Percentiles rank a stretch among this genome's conserved stretches.
Evolutionary conservation across 2,329 filamentous ascomycete genomes (phyloP).

Genomic region (Colletotrichum tropicale): DNA sequence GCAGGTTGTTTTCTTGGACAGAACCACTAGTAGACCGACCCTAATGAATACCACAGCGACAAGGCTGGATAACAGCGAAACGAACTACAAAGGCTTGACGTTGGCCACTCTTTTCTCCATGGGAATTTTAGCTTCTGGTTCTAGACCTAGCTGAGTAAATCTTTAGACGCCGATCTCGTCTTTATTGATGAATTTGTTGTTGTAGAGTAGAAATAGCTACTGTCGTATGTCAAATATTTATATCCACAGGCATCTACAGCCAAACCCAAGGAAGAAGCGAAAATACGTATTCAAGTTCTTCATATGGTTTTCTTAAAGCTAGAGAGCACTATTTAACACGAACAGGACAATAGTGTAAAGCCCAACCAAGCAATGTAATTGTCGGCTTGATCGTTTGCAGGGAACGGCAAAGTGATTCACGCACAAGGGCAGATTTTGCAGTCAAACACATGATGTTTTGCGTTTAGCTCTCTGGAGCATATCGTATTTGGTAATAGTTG

Average conservation of each 20-base stretch:
- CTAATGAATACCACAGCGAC: not conserved
- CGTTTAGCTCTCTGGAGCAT: accelerated
- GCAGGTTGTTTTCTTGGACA: not conserved
- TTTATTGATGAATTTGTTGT: not conserved
- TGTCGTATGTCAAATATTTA: not conserved
- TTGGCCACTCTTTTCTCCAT: not conserved
- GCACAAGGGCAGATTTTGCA: not conserved
- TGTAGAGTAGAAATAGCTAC: not conserved
- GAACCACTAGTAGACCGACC: not conserved
- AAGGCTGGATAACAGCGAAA: not conserved
- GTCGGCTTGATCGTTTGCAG: not conserved
- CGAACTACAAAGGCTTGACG: not conserved
- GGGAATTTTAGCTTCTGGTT: not conserved
- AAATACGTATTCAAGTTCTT: not conserved
- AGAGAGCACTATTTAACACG: accelerated
- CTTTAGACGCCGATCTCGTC: not conserved
- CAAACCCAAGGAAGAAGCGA: accelerated
- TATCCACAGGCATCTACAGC: not conserved
- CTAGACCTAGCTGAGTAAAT: not conserved
- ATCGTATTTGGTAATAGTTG: accelerated
- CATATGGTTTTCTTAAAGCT: accelerated
- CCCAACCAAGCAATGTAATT: not conserved
- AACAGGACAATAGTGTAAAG: accelerated
- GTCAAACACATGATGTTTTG: not conserved
- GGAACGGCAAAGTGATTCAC: no score